Percentiles rank a stretch among this genome's conserved stretches.
These are phyloP conservation scores for Murraya paniculata DNA, from an alignment of 345 rosid genomes.

Conservation along the genomic window DNA sequence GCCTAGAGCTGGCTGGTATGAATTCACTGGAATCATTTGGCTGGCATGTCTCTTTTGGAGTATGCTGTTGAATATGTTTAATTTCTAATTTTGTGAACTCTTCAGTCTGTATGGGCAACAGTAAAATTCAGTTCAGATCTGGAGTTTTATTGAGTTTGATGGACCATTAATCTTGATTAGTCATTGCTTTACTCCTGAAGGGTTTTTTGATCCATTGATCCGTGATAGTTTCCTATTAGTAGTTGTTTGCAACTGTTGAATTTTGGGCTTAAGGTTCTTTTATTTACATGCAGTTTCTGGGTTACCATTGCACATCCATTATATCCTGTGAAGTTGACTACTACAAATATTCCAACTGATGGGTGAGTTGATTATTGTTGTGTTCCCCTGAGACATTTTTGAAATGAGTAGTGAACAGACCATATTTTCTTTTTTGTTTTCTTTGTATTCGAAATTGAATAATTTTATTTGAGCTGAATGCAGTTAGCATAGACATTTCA, in stretches of 20 bases:
- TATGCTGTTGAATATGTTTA: not conserved
- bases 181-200: not conserved
- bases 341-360: slow-evolving; percentile 58
- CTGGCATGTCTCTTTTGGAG: not conserved
- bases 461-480: not conserved
- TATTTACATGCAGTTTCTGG: slow-evolving; percentile 63
- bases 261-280: not conserved
- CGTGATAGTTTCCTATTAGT: not conserved
- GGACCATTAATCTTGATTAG: not conserved
- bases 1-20: not conserved
- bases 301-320: slow-evolving; percentile 66
- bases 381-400: not conserved
- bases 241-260: not conserved
- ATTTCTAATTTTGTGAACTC: not conserved
- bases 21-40: not conserved
- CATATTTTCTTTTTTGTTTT: not conserved
- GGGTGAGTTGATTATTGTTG: slow-evolving; percentile 51
- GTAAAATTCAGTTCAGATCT: not conserved
- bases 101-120: not conserved
- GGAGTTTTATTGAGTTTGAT: not conserved
- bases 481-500: not conserved
- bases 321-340: slow-evolving; percentile 57
- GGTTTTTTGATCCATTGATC: not conserved
- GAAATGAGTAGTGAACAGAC: not conserved
- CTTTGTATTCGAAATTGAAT: not conserved